Conservation (phyloP, 2,329 filamentous ascomycete genomes). For the Diaporthe vexans region DNA sequence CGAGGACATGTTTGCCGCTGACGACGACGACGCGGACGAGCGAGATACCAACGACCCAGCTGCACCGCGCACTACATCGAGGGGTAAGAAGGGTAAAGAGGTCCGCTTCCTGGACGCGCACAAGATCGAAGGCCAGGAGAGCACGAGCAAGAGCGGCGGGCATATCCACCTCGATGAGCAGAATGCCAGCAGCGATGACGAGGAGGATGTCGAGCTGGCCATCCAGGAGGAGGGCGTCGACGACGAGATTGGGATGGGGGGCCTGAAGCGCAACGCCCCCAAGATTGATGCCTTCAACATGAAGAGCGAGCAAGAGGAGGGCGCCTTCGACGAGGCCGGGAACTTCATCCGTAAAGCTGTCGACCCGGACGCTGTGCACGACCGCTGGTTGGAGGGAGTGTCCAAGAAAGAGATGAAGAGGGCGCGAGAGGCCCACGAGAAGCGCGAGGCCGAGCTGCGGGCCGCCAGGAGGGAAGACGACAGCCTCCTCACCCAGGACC, state of each 20-base stretch:
- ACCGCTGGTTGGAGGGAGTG: slow-evolving; percentile 91
- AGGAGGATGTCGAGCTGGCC: slow-evolving; percentile 81
- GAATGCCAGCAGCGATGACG: slow-evolving; percentile 69
- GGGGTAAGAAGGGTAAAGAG: slow-evolving; percentile 73
- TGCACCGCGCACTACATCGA: slow-evolving; percentile 49
- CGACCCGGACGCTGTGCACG: slow-evolving; percentile 91
- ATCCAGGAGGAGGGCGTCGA: slow-evolving; percentile 83
- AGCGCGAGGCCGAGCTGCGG: slow-evolving; percentile 82
- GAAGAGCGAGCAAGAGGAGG: slow-evolving; percentile 89
- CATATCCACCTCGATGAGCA: slow-evolving; percentile 72
- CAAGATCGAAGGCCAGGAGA: slow-evolving; percentile 84
- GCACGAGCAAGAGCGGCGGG: slow-evolving; percentile 79
- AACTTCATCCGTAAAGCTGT: slow-evolving; percentile 92
- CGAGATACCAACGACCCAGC: slow-evolving; percentile 38
- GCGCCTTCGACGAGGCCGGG: slow-evolving; percentile 88
- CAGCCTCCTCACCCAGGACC: slow-evolving; percentile 87
- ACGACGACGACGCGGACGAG: slow-evolving; percentile 50
- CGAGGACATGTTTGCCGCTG: slow-evolving; percentile 88
- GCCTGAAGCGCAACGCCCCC: slow-evolving; percentile 92
- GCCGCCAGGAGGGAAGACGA: slow-evolving; percentile 82
- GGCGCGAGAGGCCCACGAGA: slow-evolving; percentile 89
- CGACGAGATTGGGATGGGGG: slow-evolving; percentile 90
- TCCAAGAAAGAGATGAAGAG: slow-evolving; percentile 94
- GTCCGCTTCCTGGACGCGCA: slow-evolving; percentile 71
- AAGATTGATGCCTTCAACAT: slow-evolving; percentile 98